These are phyloP conservation scores for Pseudogymnoascus sp. DNA, from an alignment of 2,329 filamentous ascomycete species.

Conservation along the genomic window DNA sequence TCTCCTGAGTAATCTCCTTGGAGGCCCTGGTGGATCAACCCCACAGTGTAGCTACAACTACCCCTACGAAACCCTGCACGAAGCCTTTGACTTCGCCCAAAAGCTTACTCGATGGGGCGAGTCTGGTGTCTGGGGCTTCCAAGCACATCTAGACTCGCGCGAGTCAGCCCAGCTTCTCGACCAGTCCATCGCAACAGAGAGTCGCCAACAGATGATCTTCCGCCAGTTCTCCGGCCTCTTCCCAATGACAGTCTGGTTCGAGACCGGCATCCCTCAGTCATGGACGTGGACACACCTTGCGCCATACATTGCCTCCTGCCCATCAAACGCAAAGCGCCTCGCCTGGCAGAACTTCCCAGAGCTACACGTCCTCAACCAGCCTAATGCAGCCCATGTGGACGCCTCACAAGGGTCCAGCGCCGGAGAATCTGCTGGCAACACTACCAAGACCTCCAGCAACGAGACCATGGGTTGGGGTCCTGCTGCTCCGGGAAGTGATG, in stretches of 20 bases:
- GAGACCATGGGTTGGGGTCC: constrained; percentile 53
- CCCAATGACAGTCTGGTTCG: constrained; percentile 77
- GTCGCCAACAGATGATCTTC: constrained; percentile 77
- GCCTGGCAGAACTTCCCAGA: constrained; percentile 80
- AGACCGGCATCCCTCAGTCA: constrained; percentile 68
- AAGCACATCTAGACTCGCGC: constrained; percentile 67
- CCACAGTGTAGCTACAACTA: constrained; percentile 74
- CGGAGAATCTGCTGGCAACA: background rate
- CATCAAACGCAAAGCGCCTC: constrained; percentile 61
- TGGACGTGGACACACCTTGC: constrained; percentile 79
- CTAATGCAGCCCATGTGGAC: constrained; percentile 61
- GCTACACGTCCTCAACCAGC: constrained; percentile 63
- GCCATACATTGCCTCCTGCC: constrained; percentile 72
- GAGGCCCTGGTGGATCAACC: constrained; percentile 49
- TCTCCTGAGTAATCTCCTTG: constrained; percentile 68
- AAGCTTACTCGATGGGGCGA: constrained; percentile 78
- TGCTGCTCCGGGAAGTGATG: constrained; percentile 27
- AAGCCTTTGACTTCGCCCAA: constrained; percentile 77
- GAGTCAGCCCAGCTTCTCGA: constrained; percentile 64
- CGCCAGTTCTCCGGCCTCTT: constrained; percentile 72
- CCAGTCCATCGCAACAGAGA: constrained; percentile 69
- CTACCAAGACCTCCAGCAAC: constrained; percentile 47
- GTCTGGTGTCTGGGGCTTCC: constrained; percentile 71
- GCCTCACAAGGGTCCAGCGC: constrained; percentile 27
- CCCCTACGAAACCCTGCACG: constrained; percentile 62